Percentiles rank a stretch among this genome's conserved stretches.
Evolutionary conservation across 768 basidiomycete genomes (phyloP).

Genomic region (Phlebiopsis flavidoalba): DNA sequence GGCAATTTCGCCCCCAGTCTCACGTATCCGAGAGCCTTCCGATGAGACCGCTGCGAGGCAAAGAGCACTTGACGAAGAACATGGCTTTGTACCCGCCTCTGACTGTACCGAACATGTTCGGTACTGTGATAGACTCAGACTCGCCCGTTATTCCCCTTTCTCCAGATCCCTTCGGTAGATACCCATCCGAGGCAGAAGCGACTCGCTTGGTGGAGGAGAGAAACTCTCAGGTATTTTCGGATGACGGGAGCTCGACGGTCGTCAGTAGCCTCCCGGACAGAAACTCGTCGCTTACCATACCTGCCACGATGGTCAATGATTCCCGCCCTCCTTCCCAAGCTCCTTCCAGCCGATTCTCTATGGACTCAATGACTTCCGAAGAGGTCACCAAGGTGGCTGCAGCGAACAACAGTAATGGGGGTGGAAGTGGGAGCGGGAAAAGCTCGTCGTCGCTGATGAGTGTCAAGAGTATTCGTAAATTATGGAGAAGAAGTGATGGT

Average conservation of each 20-base stretch:
- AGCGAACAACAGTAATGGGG: neutral
- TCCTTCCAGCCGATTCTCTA: constrained; percentile 57
- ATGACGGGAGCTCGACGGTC: neutral
- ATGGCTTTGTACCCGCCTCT: constrained; percentile 40
- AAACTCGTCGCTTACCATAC: constrained; percentile 6
- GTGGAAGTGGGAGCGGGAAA: constrained; percentile 17
- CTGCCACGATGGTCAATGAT: constrained; percentile 8
- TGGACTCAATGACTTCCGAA: constrained; percentile 54
- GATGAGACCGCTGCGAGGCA: constrained; percentile 38
- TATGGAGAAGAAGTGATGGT: constrained; percentile 75
- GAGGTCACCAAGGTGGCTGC: constrained; percentile 20
- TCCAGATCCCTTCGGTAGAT: constrained; percentile 78
- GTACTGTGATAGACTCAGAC: constrained; percentile 23
- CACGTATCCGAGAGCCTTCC: constrained; percentile 35
- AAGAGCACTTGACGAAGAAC: constrained; percentile 45
- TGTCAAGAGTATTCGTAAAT: constrained; percentile 66
- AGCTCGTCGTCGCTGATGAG: constrained; percentile 54
- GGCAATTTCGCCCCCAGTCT: constrained; percentile 22
- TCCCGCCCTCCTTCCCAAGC: constrained; percentile 17
- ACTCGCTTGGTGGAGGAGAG: neutral
- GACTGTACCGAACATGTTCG: constrained; percentile 24
- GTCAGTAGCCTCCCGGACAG: neutral
- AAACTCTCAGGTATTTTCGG: constrained; percentile 1
- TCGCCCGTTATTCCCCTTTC: constrained; percentile 78
- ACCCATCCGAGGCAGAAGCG: constrained; percentile 38